Percentiles rank a stretch among this genome's conserved stretches.
Evolutionary conservation across 176 grass and related monocot genomes (phyloP).

Genomic region (Alopecurus myosuroides): DNA sequence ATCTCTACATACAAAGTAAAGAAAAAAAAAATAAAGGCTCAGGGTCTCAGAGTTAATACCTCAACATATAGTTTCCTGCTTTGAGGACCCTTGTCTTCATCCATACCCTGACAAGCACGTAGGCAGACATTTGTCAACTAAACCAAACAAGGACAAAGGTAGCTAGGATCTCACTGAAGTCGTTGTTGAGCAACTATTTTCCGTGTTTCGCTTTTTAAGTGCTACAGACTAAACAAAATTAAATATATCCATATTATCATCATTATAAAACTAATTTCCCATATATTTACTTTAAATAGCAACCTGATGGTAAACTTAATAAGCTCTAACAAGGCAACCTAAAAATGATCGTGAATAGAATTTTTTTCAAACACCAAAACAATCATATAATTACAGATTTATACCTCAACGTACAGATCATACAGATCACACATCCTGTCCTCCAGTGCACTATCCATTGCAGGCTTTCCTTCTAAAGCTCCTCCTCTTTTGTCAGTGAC

Average conservation of each 20-base stretch:
- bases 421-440: conserved; percentile 97
- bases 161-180: conserved; percentile 1
- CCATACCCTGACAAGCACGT: conserved; percentile 70
- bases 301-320: neutral
- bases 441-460: conserved; percentile 74
- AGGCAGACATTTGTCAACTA: conserved; percentile 14
- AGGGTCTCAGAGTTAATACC: conserved; percentile 47
- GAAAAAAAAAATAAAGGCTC: neutral
- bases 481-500: conserved; percentile 52
- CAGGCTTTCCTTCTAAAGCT: conserved; percentile 61
- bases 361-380: conserved; percentile 14
- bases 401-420: conserved; percentile 99
- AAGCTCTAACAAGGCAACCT: neutral
- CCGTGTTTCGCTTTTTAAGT: conserved; percentile 7
- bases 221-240: neutral
- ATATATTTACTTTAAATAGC: neutral
- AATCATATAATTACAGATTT: neutral
- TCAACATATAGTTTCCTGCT: conserved; percentile 96
- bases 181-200: conserved; percentile 4
- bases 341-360: neutral
- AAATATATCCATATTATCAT: conserved; percentile 3
- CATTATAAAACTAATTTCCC: neutral
- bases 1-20: neutral
- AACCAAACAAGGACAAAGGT: neutral
- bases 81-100: conserved; percentile 99